phyloP scores from a whole-genome alignment of 306 rosid genomes.

The Ormosia emarginata region DNA sequence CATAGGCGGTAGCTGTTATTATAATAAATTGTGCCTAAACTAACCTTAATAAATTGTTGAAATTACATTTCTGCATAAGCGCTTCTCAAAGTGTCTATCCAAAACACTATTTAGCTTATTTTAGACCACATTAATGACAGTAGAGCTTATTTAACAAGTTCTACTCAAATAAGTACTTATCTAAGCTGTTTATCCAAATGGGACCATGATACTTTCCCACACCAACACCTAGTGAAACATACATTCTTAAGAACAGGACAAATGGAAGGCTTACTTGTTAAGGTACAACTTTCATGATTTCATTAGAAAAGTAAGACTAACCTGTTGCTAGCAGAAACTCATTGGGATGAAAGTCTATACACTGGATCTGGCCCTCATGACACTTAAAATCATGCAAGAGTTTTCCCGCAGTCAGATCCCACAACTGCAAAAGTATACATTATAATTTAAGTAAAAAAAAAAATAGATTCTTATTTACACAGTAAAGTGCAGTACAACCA shows the following conservation, averaged over 20 bases:
- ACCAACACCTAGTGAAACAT: neutral
- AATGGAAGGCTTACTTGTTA: neutral
- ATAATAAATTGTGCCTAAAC: too few species aligned
- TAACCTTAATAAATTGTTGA: too few species aligned
- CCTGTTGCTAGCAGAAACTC: conserved; percentile 98
- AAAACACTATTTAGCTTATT: neutral
- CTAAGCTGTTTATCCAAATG: neutral
- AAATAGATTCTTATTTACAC: neutral
- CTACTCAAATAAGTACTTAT: neutral
- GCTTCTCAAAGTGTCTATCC: neutral
- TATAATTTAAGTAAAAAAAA: neutral
- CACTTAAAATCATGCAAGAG: conserved; percentile 88
- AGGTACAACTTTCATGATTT: neutral
- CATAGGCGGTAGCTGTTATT: too few species aligned
- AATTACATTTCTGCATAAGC: neutral
- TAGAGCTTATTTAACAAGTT: neutral
- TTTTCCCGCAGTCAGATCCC: conserved; percentile 99
- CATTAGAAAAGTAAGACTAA: conserved; percentile 34
- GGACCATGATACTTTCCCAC: neutral
- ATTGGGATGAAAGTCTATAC: conserved; percentile 97
- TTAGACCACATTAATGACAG: neutral
- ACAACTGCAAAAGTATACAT: conserved; percentile 55
- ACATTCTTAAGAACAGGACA: neutral
- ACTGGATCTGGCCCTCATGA: conserved; percentile 95
- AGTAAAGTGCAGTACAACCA: neutral